Evolutionary conservation across 768 basidiomycete species (phyloP).

Genomic region (Cystofilobasidium capitatum): DNA sequence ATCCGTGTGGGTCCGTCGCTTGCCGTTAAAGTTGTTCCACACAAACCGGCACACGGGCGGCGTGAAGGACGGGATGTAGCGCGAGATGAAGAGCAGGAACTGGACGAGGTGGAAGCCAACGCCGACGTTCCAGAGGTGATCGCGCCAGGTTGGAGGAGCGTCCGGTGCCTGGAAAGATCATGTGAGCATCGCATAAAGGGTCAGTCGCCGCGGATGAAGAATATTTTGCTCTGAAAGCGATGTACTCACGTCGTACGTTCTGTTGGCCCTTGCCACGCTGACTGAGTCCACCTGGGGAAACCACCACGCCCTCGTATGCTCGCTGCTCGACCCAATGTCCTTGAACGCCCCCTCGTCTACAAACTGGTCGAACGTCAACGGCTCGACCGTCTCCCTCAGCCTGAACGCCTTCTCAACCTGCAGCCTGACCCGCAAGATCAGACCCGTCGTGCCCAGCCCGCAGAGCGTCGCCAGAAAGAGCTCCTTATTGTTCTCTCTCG

Average conservation of each 20-base stretch:
- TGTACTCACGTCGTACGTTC: slow-evolving; percentile 61
- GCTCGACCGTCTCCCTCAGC: slow-evolving; percentile 60
- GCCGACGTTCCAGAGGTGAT: slow-evolving; percentile 62
- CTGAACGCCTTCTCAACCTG: slow-evolving; percentile 73
- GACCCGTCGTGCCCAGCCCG: slow-evolving; percentile 79
- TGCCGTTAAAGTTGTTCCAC: slow-evolving; percentile 28
- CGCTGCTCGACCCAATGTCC: slow-evolving; percentile 47
- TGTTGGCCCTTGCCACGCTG: slow-evolving; percentile 61
- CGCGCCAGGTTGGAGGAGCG: slow-evolving; percentile 35
- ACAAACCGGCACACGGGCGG: slow-evolving; percentile 52
- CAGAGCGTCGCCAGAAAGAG: slow-evolving; percentile 84
- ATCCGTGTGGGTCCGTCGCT: slow-evolving; percentile 46
- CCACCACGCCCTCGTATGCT: slow-evolving; percentile 95
- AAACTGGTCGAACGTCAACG: slow-evolving; percentile 48
- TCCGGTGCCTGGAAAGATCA: slow-evolving; percentile 21
- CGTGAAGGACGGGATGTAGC: slow-evolving; percentile 56
- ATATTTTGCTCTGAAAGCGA: not conserved
- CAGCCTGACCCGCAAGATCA: slow-evolving; percentile 68
- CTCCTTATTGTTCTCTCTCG: slow-evolving; percentile 51
- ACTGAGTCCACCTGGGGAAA: slow-evolving; percentile 68
- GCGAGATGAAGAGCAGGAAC: slow-evolving; percentile 66
- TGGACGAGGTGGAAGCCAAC: slow-evolving; percentile 75
- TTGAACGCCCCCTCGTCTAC: slow-evolving; percentile 30
- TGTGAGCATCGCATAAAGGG: slow-evolving; percentile 13
- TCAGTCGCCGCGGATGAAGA: not conserved